Evolutionary conservation across 23 red algal genomes (phyloP), one percentile per base, ranked within the genome.

Genomic region (Gracilaria domingensis): DNA sequence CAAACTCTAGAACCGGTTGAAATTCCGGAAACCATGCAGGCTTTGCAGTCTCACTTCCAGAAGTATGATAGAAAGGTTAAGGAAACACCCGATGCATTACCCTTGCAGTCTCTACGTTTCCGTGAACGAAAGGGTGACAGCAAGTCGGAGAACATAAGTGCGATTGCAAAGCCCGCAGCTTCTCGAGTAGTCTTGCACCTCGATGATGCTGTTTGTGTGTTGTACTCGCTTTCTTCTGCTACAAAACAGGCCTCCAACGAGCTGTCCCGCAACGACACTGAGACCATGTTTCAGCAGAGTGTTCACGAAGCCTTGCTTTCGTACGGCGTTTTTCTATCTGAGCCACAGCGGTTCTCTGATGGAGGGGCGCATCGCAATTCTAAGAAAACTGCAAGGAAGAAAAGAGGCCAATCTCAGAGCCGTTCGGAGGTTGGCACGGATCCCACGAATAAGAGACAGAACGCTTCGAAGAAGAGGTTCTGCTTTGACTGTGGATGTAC

Each of bases 131-230:
- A 80, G 8, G 75, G 50, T 2, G 38, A 80, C 40, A 50, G 37
- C 23, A 51, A 51, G 50, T 25, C n/a, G 37, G 37, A 50, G 29
- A 80, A 80, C 14, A 80, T 9, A 5, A 80, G 51, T 3, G 34
- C 6, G 4, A 55, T 25, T 50, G 34, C 40, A 2, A 51, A 30
- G 36, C 12, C 75, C 5, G 2, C 50, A 11, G 21, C 37, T 20
- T 38, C 21, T 55, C 29, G 75, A 4, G 50, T 55, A 4, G 39
- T 25, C 13, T 20, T 51, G 4, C 26, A 40, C 2, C 25, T 88
- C 0, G 45, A 88, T 26, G 67, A 88, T 29, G 85, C 85, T 13
- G 69, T 88, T 48, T 38, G 34, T 25, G 49, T 88, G 7, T 55
- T 77, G 23, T 23, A 50, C 4, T 48, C 65, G 30, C 8, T 78